These are phyloP conservation scores for Tripterygium wilfordii DNA, from an alignment of 177 flowering plant species.

Conservation along the genomic window DNA sequence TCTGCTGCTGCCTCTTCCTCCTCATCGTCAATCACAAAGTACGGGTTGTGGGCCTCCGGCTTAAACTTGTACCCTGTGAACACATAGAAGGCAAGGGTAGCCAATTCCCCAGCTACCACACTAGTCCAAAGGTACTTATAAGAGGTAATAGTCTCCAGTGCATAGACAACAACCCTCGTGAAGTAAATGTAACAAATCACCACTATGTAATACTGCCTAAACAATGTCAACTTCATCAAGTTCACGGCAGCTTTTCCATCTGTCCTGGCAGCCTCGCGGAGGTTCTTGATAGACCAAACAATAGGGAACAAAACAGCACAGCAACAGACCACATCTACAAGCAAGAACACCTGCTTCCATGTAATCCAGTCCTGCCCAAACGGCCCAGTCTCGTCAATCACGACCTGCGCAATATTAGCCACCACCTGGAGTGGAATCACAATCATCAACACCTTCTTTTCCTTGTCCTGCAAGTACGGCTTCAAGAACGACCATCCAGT, in stretches of 20 bases:
- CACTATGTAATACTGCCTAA: slow-evolving; percentile 79
- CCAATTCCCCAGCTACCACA: slow-evolving; percentile 76
- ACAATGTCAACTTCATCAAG: slow-evolving; percentile 76
- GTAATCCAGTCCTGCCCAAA: slow-evolving; percentile 72
- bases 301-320: slow-evolving; percentile 87
- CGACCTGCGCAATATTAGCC: slow-evolving; percentile 76
- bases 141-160: slow-evolving; percentile 67
- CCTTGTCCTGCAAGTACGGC: slow-evolving; percentile 75
- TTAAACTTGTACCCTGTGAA: slow-evolving; percentile 76
- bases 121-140: slow-evolving; percentile 78
- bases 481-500: slow-evolving; percentile 89
- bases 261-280: slow-evolving; percentile 74
- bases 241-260: slow-evolving; percentile 91
- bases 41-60: slow-evolving; percentile 80
- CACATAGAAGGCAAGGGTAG: slow-evolving; percentile 71
- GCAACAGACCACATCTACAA: slow-evolving; percentile 80
- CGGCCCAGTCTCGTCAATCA: slow-evolving; percentile 75
- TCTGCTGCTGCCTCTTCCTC: slow-evolving; percentile 92
- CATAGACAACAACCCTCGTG: slow-evolving; percentile 77
- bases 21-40: slow-evolving; percentile 77
- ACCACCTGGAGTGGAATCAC: slow-evolving; percentile 83
- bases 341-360: slow-evolving; percentile 79
- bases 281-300: slow-evolving; percentile 87
- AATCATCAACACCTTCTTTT: slow-evolving; percentile 83
- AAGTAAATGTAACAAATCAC: slow-evolving; percentile 90